Percentiles rank a stretch among this genome's conserved stretches.
Conservation (phyloP, 2,329 filamentous ascomycete genomes). For the Trichophaea hybrida region DNA sequence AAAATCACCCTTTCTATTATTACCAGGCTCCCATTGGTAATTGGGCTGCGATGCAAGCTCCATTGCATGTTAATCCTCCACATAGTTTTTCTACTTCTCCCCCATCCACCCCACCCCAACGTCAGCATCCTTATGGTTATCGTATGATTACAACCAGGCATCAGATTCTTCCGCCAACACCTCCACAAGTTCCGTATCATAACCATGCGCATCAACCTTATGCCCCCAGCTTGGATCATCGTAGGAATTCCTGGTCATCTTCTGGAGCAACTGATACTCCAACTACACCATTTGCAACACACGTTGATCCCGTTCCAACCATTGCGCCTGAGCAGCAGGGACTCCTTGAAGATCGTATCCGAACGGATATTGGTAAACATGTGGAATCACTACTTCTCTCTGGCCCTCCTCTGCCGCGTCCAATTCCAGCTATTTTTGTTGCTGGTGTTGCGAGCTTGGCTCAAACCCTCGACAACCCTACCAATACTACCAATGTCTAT, state of each 20-base stretch:
- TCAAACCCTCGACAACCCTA: slow-evolving; percentile 86
- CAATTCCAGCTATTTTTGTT: slow-evolving; percentile 78
- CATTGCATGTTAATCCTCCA: slow-evolving; percentile 12
- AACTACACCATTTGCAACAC: slow-evolving; percentile 27
- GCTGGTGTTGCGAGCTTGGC: slow-evolving; percentile 76
- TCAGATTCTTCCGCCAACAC: slow-evolving; percentile 13
- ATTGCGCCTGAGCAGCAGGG: slow-evolving; percentile 14
- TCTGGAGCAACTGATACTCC: slow-evolving; percentile 32
- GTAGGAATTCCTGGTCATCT: slow-evolving; percentile 33
- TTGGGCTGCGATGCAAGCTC: slow-evolving; percentile 11
- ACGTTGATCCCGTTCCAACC: slow-evolving; percentile 29
- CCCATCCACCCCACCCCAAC: slow-evolving; percentile 19
- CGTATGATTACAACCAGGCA: slow-evolving; percentile 4
- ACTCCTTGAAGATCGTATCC: background rate
- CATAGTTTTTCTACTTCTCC: slow-evolving; percentile 17
- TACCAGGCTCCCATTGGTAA: background rate
- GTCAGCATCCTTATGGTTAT: slow-evolving; percentile 19
- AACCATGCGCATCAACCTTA: slow-evolving; percentile 6
- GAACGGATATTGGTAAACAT: slow-evolving; percentile 27
- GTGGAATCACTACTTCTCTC: slow-evolving; percentile 54
- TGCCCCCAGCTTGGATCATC: slow-evolving; percentile 30
- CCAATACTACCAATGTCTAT: slow-evolving; percentile 94
- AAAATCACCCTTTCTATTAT: slow-evolving; percentile 13
- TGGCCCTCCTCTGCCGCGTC: slow-evolving; percentile 70
- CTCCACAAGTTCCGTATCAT: slow-evolving; percentile 10